phyloP scores from a whole-genome alignment of 2,329 filamentous ascomycete genomes.

The Huntiella moniliformis region DNA sequence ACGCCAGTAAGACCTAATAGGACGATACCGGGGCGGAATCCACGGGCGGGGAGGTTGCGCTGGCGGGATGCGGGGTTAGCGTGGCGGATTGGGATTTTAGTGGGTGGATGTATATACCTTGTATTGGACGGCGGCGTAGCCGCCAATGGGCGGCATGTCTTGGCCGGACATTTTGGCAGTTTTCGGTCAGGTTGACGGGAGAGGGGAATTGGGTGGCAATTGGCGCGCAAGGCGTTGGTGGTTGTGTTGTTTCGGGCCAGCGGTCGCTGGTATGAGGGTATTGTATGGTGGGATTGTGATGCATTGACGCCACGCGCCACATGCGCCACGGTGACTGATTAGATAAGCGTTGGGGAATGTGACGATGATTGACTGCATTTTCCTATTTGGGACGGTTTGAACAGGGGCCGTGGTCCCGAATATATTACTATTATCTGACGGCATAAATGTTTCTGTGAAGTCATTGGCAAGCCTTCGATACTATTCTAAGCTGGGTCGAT shows the following conservation, averaged over 20 bases:
- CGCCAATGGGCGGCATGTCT: slow-evolving; percentile 89
- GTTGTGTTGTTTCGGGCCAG: not conserved
- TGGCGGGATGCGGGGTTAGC: slow-evolving; percentile 18
- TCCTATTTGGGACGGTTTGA: too few species aligned
- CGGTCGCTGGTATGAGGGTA: too few species aligned
- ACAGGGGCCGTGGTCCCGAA: too few species aligned
- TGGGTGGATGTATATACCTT: slow-evolving; percentile 39
- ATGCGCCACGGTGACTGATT: too few species aligned
- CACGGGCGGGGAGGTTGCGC: slow-evolving; percentile 82
- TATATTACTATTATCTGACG: too few species aligned
- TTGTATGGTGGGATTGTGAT: too few species aligned
- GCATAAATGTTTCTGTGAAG: too few species aligned
- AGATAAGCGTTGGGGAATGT: too few species aligned
- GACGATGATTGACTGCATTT: too few species aligned
- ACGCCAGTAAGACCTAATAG: slow-evolving; percentile 57
- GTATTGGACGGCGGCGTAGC: slow-evolving; percentile 94
- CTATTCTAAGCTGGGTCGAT: too few species aligned
- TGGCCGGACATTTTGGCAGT: slow-evolving; percentile 25
- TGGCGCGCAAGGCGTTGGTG: not conserved
- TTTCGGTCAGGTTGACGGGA: not conserved
- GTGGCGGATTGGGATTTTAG: not conserved
- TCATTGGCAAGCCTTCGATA: too few species aligned
- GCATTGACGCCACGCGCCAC: too few species aligned
- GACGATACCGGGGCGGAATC: slow-evolving; percentile 69
- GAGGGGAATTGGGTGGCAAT: not conserved